These are phyloP conservation scores for Babesia bigemina DNA, from an alignment of 169 alveolate species.

Conservation along the genomic window DNA sequence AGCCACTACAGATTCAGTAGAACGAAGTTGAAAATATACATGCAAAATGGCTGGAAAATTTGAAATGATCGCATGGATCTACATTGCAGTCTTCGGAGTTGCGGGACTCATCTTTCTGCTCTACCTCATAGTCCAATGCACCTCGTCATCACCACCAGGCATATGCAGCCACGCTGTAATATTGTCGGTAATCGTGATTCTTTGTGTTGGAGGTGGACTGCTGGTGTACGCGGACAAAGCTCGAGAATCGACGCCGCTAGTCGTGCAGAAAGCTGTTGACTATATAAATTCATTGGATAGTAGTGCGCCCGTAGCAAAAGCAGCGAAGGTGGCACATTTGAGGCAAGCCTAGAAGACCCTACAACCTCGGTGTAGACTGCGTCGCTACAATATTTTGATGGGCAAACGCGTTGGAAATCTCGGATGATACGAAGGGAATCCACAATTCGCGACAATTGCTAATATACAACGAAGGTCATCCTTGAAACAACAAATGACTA, in stretches of 20 bases:
- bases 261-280: not conserved
- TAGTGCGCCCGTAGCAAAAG: too few relatives aligned
- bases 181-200: slow-evolving; percentile 3
- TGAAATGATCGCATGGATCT: slow-evolving; percentile 2
- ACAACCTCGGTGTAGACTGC: too few relatives aligned
- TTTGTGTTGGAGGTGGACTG: slow-evolving; percentile 12
- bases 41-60: not conserved
- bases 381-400: too few relatives aligned
- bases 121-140: not conserved
- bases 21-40: too few relatives aligned
- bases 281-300: not conserved
- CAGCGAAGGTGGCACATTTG: too few relatives aligned
- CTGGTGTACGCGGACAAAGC: slow-evolving; percentile 10
- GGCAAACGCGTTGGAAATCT: too few relatives aligned
- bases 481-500: too few relatives aligned
- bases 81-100: slow-evolving; percentile 1
- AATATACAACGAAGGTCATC: too few relatives aligned
- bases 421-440: too few relatives aligned
- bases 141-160: not conserved
- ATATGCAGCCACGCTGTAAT: slow-evolving; percentile 20
- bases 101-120: slow-evolving; percentile 2
- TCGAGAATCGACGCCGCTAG: not conserved
- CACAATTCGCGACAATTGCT: too few relatives aligned
- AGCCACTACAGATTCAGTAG: too few relatives aligned
- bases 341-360: too few relatives aligned